Evolutionary conservation across 306 rosid species (phyloP), one percentile per base, ranked within the genome.

Genomic region (Biancaea sappan): DNA sequence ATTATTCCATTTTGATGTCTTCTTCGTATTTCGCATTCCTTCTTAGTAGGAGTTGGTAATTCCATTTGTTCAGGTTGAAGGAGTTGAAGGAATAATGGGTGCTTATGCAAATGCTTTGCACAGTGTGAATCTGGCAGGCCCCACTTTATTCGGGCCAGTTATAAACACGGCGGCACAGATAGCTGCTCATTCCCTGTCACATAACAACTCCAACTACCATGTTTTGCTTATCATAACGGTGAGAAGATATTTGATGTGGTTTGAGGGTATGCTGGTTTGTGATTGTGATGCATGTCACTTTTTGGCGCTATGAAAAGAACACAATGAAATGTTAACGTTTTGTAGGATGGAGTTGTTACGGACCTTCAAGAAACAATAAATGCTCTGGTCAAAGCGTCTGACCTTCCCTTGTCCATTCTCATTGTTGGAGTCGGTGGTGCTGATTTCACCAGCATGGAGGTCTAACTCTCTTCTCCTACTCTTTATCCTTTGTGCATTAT

Each of bases 351-450:
- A 69, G 85, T 92, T 46, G 87, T 94, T 47, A 81, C 97, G 2
- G 97, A 94, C 77, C 87, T 92, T 34, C 97, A 92, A 85, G 97
- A 94, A 78, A 86, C 99, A 60, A 87, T 75, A 69, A 80, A 92
- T 24, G 88, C 96, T 74, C 13, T 94, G 66, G 97, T 94, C 25
- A 90, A 69, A 59, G 95, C 97, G 72, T 94, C 95, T 72, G 94
- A 94, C 69, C 93, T 94, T 72, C 99, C 96, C 16, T 38, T 94
- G 18, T 91, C 97, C 3, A 18, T 94, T 79, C 97, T 94, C 10
- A 79, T 94, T 31, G 96, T 94, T 52, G 98, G 98, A 61, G 95
- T 94, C 56, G 99, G 97, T 37, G 63, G 28, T 35, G 97, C 96
- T 22, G 89, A 92, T 79, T 94, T 92, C 84, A 76, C 67, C 5